Conservation (phyloP, 1,284 basidiomycete species). For the Uromyces viciae-fabae region DNA sequence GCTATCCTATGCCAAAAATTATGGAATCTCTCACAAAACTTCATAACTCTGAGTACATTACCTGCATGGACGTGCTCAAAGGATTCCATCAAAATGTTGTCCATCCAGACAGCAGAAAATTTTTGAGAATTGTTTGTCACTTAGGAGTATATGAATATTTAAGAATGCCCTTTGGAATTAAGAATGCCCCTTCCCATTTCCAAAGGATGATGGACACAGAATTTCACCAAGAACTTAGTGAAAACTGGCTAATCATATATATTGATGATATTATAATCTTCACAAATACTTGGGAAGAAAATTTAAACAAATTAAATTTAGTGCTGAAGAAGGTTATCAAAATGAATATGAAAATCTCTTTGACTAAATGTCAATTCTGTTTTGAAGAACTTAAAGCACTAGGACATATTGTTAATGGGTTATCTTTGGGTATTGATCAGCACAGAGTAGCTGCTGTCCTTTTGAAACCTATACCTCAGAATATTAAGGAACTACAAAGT, state of each 20-base stretch:
- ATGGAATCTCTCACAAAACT: background rate
- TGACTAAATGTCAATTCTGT: constrained; percentile 3
- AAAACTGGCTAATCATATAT: background rate
- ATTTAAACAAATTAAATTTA: background rate
- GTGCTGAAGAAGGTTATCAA: background rate
- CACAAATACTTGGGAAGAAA: background rate
- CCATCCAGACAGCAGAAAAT: background rate
- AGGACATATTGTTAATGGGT: background rate
- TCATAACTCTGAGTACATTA: background rate
- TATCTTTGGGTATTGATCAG: background rate
- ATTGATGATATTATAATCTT: constrained; percentile 32
- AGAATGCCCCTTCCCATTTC: constrained; percentile 5
- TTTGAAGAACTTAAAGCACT: background rate
- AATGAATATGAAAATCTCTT: constrained; percentile 15
- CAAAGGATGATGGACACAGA: constrained; percentile 7
- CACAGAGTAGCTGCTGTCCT: constrained; percentile 10
- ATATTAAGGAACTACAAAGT: background rate
- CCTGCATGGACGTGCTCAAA: background rate
- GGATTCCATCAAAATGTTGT: background rate
- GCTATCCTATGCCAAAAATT: background rate
- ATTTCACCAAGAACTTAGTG: background rate
- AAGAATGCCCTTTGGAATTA: constrained; percentile 17
- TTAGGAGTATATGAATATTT: background rate
- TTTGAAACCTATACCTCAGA: background rate
- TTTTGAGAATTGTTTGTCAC: background rate